Base-by-base conservation (phyloP, 2,329 filamentous ascomycete genomes). In the Aspergillus proliferans region DNA sequence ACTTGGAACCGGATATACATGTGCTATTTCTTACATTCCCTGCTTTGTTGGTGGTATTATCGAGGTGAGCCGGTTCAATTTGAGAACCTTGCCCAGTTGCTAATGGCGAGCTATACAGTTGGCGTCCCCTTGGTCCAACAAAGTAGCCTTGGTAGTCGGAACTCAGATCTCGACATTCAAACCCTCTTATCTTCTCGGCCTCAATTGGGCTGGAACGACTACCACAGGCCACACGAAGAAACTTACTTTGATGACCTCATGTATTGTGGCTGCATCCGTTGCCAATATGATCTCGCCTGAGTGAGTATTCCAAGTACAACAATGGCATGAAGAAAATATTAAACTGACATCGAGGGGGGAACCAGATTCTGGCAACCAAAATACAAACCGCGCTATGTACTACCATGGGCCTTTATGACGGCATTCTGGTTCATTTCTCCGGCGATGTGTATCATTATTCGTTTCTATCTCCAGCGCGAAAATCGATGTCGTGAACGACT, bases 121-220 rank as follows among this genome's bases (percentile, higher is more conserved):
- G 9, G 9, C 15, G 6, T 40, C 38, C n/a, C 50, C 46, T 4
- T 63, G 59, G 59, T 57, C 56, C 6, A 58, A 63, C 47, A 63
- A 63, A 33, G 50, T 63, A 34, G 58, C 59, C 3, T 52, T 63
- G 8, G 57, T 63, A 3, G 58, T 63, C 6, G 60, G 60, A 10
- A 61, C 60, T 4, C 59, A 63, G 38, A 58, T 63, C 24, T 62
- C 60, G 7, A 62, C 60, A 2, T 63, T 63, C 45, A 63, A 63
- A 47, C 60, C 59, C 2, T 63, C 60, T 3, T 63, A 62, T 41
- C 54, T 63, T 12, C 49, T 61, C 6, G 59, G 59, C 8, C 53
- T 63, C 10, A 60, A 57, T 19, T 63, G 59, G 59, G 58, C 59
- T 9, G 49, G 45, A 7, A 51, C 49, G 7, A 51, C 49, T n/a